Conservation (phyloP, 1,284 basidiomycete genomes). For the Caloboletus inedulis region DNA sequence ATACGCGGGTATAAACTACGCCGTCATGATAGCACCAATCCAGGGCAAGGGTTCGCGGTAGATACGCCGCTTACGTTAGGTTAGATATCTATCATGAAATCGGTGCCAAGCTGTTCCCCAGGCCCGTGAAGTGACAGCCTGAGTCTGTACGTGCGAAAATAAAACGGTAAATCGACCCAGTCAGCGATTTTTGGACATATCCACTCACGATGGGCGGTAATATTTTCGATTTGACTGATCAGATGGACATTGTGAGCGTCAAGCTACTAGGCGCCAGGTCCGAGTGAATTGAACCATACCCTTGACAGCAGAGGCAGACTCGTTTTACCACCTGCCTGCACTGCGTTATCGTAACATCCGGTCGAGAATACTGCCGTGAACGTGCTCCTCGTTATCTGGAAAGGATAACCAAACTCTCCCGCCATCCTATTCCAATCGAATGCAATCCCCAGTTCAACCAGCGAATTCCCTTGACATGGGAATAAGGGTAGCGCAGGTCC, state of each 20-base stretch:
- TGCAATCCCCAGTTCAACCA: neutral
- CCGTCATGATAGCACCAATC: neutral
- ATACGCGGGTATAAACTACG: neutral
- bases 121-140: neutral
- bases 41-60: conserved; percentile 1
- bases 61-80: neutral
- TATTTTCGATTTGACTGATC: neutral
- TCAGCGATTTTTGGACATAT: neutral
- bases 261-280: neutral
- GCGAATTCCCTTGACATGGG: neutral
- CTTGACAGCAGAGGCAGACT: neutral
- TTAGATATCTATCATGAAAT: conserved; percentile 8
- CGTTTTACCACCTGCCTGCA: neutral
- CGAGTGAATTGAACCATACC: neutral
- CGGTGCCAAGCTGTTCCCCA: neutral
- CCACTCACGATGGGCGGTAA: neutral
- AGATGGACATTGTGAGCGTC: neutral
- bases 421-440: neutral
- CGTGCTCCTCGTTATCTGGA: neutral
- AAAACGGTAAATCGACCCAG: neutral
- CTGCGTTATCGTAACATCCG: neutral
- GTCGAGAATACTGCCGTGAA: neutral
- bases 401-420: neutral
- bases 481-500: conserved; percentile 11
- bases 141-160: neutral